Evolutionary conservation across 805 yeast genomes (phyloP).

Genomic region (Teunomyces cretensis): DNA sequence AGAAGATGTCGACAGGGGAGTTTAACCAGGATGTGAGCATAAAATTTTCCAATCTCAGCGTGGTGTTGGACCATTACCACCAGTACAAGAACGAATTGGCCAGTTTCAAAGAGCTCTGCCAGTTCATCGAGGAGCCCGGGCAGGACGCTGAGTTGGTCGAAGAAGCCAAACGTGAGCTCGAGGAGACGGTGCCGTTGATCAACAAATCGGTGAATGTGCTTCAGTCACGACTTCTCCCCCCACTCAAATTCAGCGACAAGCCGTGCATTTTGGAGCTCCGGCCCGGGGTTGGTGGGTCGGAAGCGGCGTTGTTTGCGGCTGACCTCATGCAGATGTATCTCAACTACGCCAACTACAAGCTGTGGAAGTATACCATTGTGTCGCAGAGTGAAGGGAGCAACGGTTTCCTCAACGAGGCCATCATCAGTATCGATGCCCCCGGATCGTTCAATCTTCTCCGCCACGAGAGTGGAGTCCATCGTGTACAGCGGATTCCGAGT

Average conservation of each 20-base stretch:
- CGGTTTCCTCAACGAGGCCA: slow-evolving; percentile 75
- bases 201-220: slow-evolving; percentile 42
- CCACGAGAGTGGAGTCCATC: slow-evolving; percentile 92
- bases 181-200: slow-evolving; percentile 45
- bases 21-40: slow-evolving; percentile 35
- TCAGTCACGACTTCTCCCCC: slow-evolving; percentile 67
- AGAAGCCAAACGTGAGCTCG: slow-evolving; percentile 66
- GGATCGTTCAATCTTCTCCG: slow-evolving; percentile 75
- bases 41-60: slow-evolving; percentile 31
- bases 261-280: slow-evolving; percentile 81
- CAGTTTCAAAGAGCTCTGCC: slow-evolving; percentile 24
- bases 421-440: slow-evolving; percentile 64
- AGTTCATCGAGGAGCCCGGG: slow-evolving; percentile 22
- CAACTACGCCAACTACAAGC: slow-evolving; percentile 59
- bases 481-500: slow-evolving; percentile 91
- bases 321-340: slow-evolving; percentile 82
- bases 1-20: slow-evolving; percentile 24
- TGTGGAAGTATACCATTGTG: slow-evolving; percentile 67
- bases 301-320: slow-evolving; percentile 82
- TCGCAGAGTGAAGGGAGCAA: slow-evolving; percentile 55
- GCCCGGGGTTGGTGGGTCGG: slow-evolving; percentile 96
- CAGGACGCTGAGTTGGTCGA: slow-evolving; percentile 41
- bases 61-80: slow-evolving; percentile 31
- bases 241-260: slow-evolving; percentile 70
- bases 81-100: slow-evolving; percentile 26